Evolutionary conservation across 768 basidiomycete species (phyloP).

Genomic region (Fomitopsis pulvina): DNA sequence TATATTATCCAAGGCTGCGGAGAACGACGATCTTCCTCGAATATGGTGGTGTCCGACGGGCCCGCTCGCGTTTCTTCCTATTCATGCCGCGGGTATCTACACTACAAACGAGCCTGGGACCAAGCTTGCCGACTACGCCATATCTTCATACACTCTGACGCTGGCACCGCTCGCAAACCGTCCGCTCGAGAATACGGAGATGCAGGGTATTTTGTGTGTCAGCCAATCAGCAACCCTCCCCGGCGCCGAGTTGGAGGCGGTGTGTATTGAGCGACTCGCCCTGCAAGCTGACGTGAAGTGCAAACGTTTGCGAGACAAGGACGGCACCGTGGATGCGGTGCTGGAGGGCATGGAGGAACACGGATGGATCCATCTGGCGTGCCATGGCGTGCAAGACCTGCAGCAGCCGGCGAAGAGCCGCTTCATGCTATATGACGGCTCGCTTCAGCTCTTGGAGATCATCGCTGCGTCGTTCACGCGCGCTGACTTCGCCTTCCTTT

Average conservation of each 20-base stretch:
- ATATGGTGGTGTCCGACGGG: constrained; percentile 26
- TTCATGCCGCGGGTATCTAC: constrained; percentile 29
- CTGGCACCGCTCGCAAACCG: constrained; percentile 14
- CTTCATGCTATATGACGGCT: constrained; percentile 19
- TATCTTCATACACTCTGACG: constrained; percentile 27
- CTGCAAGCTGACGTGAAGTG: not conserved
- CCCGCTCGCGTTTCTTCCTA: constrained; percentile 23
- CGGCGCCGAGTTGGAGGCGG: constrained; percentile 5
- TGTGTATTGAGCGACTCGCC: not conserved
- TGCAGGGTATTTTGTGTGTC: not conserved
- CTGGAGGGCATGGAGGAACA: constrained; percentile 1
- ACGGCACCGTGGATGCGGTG: constrained; percentile 7
- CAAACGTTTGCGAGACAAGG: not conserved
- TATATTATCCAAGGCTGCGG: not conserved
- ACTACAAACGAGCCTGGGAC: not conserved
- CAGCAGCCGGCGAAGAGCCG: constrained; percentile 21
- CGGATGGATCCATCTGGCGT: constrained; percentile 23
- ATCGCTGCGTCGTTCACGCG: constrained; percentile 12
- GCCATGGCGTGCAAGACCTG: constrained; percentile 20
- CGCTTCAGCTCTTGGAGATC: constrained; percentile 13
- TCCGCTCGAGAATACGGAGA: not conserved
- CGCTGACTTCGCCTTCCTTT: constrained; percentile 35
- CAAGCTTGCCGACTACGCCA: constrained; percentile 16
- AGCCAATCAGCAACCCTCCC: constrained; percentile 1
- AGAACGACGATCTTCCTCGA: not conserved